Conservation (phyloP, 164 flowering plant genomes). For the Magnolia officinalis region DNA sequence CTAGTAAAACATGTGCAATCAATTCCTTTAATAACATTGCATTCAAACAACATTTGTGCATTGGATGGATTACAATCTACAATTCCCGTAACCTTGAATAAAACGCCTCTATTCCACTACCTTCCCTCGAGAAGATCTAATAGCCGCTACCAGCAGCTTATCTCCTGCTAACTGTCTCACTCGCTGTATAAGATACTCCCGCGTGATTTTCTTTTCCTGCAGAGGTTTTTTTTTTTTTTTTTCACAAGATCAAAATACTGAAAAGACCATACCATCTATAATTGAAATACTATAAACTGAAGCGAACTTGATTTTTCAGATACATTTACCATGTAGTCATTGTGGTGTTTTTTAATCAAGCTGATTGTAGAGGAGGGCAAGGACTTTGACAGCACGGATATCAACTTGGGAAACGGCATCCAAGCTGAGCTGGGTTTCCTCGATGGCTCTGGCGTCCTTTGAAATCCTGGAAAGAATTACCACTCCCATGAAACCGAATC, state of each 20-base stretch:
- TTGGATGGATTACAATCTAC: no score
- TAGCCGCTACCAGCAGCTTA: slow-evolving; percentile 40
- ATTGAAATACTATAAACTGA: neutral
- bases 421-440: slow-evolving; percentile 38
- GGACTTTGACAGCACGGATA: slow-evolving; percentile 20
- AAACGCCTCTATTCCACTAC: neutral
- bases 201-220: slow-evolving; percentile 51
- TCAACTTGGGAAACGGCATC: slow-evolving; percentile 31
- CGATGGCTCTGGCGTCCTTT: neutral
- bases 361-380: slow-evolving; percentile 21
- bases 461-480: slow-evolving; percentile 1
- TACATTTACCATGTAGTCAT: slow-evolving; percentile 21
- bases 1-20: no score
- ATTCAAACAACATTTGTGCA: no score
- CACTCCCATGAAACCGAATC: neutral
- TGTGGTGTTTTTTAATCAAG: slow-evolving; percentile 21
- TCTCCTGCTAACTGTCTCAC: slow-evolving; percentile 71
- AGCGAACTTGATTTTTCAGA: neutral
- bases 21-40: no score
- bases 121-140: slow-evolving; percentile 36
- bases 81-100: no score
- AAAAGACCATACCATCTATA: neutral
- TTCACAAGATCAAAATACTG: neutral
- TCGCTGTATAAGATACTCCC: slow-evolving; percentile 46
- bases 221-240: neutral